A percentile compares a stretch with the other conserved stretches of the same genome.
Conservation (phyloP, 2,329 filamentous ascomycete genomes). For the Diaporthe longicolla region DNA sequence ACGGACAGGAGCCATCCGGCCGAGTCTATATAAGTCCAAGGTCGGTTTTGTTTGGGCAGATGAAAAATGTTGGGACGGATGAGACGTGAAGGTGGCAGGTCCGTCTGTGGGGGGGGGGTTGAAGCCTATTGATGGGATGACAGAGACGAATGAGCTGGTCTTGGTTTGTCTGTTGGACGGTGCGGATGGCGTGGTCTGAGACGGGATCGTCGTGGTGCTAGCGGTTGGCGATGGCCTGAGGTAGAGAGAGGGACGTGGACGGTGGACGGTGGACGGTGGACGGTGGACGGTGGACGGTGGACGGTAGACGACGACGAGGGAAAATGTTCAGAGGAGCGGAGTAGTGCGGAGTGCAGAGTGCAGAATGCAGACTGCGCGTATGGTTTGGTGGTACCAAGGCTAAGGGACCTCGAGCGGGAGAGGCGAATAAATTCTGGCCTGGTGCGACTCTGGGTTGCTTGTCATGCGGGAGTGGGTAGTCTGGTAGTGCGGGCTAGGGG, state of each 20-base stretch:
- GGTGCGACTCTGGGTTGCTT: constrained; percentile 24
- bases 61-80: constrained; percentile 34
- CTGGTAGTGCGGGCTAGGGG: neutral
- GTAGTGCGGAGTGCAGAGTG: constrained; percentile 12
- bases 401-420: neutral
- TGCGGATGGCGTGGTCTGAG: constrained; percentile 17
- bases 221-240: constrained; percentile 17
- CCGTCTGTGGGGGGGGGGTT: constrained; percentile 7
- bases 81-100: constrained; percentile 19
- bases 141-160: constrained; percentile 5
- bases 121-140: constrained; percentile 33
- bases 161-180: neutral
- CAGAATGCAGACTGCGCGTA: neutral
- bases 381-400: neutral
- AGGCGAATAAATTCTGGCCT: constrained; percentile 5
- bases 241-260: neutral
- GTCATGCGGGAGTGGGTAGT: constrained; percentile 26
- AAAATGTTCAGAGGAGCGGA: constrained; percentile 1
- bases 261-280: no score
- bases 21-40: constrained; percentile 41
- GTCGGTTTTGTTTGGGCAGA: constrained; percentile 29
- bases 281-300: no score
- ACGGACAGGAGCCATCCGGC: constrained; percentile 39
- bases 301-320: constrained; percentile 1
- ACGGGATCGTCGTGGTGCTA: constrained; percentile 34